Evolutionary conservation across 352 stramenopile genomes (phyloP).

Genomic region (Phytophthora pinifolia): DNA sequence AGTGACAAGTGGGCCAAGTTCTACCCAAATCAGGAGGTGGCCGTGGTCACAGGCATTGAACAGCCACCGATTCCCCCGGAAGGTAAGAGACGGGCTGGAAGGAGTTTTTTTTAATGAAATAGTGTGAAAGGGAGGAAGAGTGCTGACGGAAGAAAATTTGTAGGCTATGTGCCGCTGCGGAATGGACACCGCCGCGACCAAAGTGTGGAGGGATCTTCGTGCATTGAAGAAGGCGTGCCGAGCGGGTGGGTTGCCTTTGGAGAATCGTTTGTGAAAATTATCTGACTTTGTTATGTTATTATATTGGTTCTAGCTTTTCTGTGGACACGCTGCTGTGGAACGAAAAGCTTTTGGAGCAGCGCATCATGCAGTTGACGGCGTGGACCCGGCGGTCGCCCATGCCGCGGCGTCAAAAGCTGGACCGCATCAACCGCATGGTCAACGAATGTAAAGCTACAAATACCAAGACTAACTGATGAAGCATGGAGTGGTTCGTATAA

Average conservation of each 20-base stretch:
- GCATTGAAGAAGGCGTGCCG: conserved; percentile 25
- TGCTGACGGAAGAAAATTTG: conserved; percentile 8
- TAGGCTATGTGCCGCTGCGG: conserved; percentile 64
- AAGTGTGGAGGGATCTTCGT: conserved; percentile 2
- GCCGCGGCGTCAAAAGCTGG: conserved; percentile 59
- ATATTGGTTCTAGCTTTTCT: conserved; percentile 46
- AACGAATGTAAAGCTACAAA: conserved; percentile 53
- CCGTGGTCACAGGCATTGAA: conserved; percentile 54
- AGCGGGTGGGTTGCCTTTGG: conserved; percentile 31
- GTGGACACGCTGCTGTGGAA: conserved; percentile 72
- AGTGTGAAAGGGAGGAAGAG: not conserved
- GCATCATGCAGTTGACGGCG: conserved; percentile 59
- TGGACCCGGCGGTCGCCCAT: conserved; percentile 60
- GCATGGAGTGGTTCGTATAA: not conserved
- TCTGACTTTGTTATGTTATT: conserved; percentile 3
- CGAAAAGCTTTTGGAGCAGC: conserved; percentile 62
- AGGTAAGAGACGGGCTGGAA: conserved; percentile 25
- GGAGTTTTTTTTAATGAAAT: not conserved
- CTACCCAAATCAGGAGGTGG: conserved; percentile 57
- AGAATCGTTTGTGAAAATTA: not conserved
- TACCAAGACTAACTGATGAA: conserved; percentile 28
- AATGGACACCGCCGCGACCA: conserved; percentile 41
- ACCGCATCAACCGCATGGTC: conserved; percentile 69
- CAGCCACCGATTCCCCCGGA: conserved; percentile 54
- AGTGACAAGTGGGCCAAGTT: conserved; percentile 56